Evolutionary conservation across 208 protist genomes (phyloP).

Genomic region (Leishmania mexicana): DNA sequence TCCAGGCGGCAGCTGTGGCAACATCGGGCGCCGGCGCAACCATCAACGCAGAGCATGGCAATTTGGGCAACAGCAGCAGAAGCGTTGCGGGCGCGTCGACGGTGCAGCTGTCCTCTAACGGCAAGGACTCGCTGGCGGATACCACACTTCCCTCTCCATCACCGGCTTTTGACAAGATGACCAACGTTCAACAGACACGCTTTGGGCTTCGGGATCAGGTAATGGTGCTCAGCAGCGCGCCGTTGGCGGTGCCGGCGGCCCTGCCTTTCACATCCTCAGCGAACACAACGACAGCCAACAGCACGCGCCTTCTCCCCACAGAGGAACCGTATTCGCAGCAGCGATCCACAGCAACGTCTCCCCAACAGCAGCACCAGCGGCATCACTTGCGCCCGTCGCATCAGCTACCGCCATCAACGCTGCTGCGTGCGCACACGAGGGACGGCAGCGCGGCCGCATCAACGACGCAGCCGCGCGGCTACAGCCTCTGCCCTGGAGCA

Average conservation of each 20-base stretch:
- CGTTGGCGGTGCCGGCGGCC: not conserved
- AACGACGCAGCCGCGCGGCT: not conserved
- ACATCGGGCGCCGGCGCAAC: not conserved
- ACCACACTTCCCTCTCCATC: not conserved
- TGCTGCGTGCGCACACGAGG: not conserved
- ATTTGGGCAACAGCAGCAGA: not conserved
- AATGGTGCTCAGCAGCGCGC: slow-evolving; percentile 19
- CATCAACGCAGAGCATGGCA: not conserved
- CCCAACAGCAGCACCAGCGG: not conserved
- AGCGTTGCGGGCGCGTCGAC: not conserved
- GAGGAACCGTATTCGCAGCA: not conserved
- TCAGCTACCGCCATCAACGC: not conserved
- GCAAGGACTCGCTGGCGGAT: not conserved
- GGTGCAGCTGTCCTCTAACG: not conserved
- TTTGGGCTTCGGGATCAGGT: slow-evolving; percentile 22
- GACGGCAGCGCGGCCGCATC: not conserved
- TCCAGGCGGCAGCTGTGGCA: not conserved
- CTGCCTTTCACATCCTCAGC: not conserved
- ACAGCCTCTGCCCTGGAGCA: not conserved
- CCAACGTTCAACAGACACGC: not conserved
- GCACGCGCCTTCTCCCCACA: not conserved
- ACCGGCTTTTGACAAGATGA: not conserved
- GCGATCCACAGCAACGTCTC: not conserved
- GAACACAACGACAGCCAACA: not conserved
- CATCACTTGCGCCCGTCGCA: not conserved